Evolutionary conservation across 164 flowering plant genomes (phyloP).

Genomic region (Liriodendron chinense): DNA sequence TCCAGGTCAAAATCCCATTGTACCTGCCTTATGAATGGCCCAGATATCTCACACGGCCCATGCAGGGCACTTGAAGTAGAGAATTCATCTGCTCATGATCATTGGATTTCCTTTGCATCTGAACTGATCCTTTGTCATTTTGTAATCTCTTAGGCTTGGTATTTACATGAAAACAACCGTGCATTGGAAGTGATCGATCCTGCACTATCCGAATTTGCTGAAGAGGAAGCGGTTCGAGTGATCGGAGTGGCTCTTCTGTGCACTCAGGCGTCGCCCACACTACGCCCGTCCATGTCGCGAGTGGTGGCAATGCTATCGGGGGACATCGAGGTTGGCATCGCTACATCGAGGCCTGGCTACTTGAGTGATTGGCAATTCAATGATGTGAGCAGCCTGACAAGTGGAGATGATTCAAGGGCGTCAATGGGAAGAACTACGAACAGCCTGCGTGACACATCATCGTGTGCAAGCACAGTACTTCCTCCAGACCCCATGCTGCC

Average conservation of each 20-base stretch:
- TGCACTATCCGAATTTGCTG: not conserved
- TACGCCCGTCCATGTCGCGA: constrained; percentile 15
- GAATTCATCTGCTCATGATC: no score
- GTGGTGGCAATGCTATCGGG: constrained; percentile 11
- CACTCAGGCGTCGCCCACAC: constrained; percentile 9
- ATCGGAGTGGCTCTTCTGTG: constrained; percentile 10
- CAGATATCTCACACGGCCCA: no score
- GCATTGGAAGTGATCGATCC: constrained; percentile 20
- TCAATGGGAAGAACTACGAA: not conserved
- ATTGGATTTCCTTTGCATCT: not conserved
- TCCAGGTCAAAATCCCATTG: no score
- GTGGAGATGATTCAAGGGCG: not conserved
- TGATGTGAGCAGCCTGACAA: not conserved
- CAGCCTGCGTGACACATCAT: not conserved
- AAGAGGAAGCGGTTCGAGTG: constrained; percentile 13
- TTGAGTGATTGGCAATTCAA: constrained; percentile 11
- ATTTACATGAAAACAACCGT: constrained; percentile 14
- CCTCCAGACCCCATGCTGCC: not conserved
- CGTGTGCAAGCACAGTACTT: not conserved
- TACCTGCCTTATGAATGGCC: no score
- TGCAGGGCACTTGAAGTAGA: no score
- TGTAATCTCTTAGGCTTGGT: constrained; percentile 17
- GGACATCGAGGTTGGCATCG: constrained; percentile 3
- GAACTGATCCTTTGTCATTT: not conserved
- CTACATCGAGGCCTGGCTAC: constrained; percentile 8